These are phyloP conservation scores for Xylaria palmicola DNA, from an alignment of 495 filamentous ascomycete genomes.

Conservation along the genomic window DNA sequence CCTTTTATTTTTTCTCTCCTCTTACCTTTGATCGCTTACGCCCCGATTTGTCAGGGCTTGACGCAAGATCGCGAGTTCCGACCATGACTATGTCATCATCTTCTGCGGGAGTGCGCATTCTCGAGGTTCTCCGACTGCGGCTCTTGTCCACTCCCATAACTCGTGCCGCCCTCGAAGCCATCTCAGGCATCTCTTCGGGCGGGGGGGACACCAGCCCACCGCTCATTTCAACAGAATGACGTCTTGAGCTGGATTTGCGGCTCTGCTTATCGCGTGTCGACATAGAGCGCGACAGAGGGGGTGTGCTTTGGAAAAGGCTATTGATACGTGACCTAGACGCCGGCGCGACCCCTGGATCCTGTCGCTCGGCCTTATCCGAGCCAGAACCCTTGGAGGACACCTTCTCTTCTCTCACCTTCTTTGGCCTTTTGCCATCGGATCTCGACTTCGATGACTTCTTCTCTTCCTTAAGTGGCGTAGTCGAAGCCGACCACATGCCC, in stretches of 20 bases:
- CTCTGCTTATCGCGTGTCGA: conserved; percentile 50
- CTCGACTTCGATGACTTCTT: conserved; percentile 31
- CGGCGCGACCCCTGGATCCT: conserved; percentile 30
- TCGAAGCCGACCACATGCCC: conserved; percentile 44
- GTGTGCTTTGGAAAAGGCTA: conserved; percentile 51
- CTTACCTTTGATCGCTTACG: conserved; percentile 49
- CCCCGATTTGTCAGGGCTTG: conserved; percentile 43
- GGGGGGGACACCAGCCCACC: conserved; percentile 49
- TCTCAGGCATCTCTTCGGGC: conserved; percentile 40
- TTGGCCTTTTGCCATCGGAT: conserved; percentile 27
- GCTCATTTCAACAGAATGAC: conserved; percentile 46
- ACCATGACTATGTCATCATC: conserved; percentile 51
- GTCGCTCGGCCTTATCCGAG: conserved; percentile 39
- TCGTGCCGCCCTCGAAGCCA: conserved; percentile 54
- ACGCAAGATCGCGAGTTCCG: conserved; percentile 37
- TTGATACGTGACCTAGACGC: conserved; percentile 36
- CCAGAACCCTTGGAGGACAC: conserved; percentile 44
- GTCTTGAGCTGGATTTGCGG: conserved; percentile 46
- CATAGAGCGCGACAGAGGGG: conserved; percentile 51
- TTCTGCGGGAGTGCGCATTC: conserved; percentile 22
- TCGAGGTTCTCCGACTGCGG: conserved; percentile 36
- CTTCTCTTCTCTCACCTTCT: conserved; percentile 38
- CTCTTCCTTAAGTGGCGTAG: conserved; percentile 33
- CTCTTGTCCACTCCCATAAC: conserved; percentile 47
- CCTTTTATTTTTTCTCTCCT: too few relatives aligned